Evolutionary conservation across 2,329 filamentous ascomycete species (phyloP), one percentile per base, ranked within the genome.

Genomic region (Epichloe uncinata): DNA sequence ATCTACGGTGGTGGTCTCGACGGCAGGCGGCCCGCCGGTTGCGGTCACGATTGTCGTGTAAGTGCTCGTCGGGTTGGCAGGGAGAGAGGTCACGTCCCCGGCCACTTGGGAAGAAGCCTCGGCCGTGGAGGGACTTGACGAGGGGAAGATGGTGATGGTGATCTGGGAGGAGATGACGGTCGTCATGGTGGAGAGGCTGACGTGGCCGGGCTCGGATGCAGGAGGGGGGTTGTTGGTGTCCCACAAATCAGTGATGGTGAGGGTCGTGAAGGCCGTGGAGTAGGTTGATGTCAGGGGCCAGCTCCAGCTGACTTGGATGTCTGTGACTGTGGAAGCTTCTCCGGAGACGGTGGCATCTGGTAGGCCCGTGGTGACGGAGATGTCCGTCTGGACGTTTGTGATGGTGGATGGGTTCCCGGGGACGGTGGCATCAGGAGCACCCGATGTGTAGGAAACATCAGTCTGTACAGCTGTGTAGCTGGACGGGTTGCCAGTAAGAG

Each of bases 271-370:
- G 9, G 54, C 51, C 38, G 51, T 55, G 35, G 48, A 30, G n/a
- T 51, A 47, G 47, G 46, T 50, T 12, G 52, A 47, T 45, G 42
- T 49, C 50, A 50, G 57, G 51, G 34, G 49, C 49, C 60, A 42
- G 11, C 56, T 61, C 43, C 53, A 53, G 30, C 57, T 60, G 20
- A 57, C 56, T 46, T 60, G 50, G 16, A 60, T 22, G 18, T 60
- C 50, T 11, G 63, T 67, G 35, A 66, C 55, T 5, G 66, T 68
- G 1, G 54, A 57, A 2, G 64, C 60, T 36, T 57, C 57, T 4
- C 59, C 64, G 13, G 64, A 57, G 34, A 68, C 55, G 18, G 60
- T 64, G 38, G 57, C 64, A 50, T 66, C 64, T 5, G 64, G 61
- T 8, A 61, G 57, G 2, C 60, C 60, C n/a, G 55, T 55, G 6